Evolutionary conservation across 2,329 filamentous ascomycete species (phyloP).

Genomic region (Monosporascus sp.): DNA sequence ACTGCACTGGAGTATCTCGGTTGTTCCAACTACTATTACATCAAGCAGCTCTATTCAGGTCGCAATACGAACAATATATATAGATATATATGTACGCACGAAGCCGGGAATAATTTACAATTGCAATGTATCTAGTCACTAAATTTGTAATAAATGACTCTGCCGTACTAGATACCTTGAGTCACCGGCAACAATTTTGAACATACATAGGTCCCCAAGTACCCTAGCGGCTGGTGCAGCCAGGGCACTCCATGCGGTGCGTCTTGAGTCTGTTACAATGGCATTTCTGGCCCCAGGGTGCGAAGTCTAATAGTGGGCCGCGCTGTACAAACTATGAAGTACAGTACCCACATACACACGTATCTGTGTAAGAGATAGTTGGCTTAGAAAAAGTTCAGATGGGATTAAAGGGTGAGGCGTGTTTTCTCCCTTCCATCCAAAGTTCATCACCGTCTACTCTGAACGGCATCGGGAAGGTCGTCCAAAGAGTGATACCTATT

Average conservation of each 20-base stretch:
- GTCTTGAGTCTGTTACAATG: background rate
- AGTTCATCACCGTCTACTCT: too few relatives aligned
- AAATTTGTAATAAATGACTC: background rate
- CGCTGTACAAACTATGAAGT: background rate
- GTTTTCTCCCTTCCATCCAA: background rate
- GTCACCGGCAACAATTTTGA: slow-evolving; percentile 11
- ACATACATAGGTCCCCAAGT: background rate
- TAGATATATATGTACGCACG: background rate
- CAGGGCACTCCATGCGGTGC: background rate
- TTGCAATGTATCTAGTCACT: background rate
- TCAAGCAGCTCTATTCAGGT: too few relatives aligned
- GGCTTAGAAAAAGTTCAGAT: background rate
- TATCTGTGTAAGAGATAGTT: background rate
- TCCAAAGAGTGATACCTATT: background rate
- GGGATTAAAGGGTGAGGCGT: too few relatives aligned
- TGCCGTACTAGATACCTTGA: slow-evolving; percentile 5
- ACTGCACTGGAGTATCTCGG: background rate
- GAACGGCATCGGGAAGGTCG: background rate
- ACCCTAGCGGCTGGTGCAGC: background rate
- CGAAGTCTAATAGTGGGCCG: background rate
- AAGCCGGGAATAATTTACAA: background rate
- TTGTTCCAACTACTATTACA: too few relatives aligned
- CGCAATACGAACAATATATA: background rate
- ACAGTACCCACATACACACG: background rate
- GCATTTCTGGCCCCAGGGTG: background rate